phyloP scores from a whole-genome alignment of 1,284 basidiomycete genomes.

The Ceratobasidium sp. region DNA sequence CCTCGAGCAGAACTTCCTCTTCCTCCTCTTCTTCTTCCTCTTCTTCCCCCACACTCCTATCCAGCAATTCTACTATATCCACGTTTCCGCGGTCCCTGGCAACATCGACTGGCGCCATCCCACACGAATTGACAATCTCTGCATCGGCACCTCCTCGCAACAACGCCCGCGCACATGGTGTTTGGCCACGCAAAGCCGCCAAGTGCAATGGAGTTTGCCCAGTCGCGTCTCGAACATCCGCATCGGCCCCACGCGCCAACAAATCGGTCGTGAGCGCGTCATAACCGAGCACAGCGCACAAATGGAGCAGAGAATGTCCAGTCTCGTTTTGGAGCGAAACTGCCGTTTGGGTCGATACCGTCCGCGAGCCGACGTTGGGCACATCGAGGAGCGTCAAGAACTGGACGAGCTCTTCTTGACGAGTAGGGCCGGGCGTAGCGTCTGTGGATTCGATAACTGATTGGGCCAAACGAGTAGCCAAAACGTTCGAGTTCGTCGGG shows the following conservation, averaged over 20 bases:
- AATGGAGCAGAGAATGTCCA: constrained; percentile 86
- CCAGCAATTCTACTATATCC: constrained; percentile 53
- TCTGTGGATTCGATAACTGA: constrained; percentile 16
- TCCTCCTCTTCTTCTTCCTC: constrained; percentile 47
- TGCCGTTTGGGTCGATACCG: constrained; percentile 31
- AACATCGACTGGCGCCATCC: constrained; percentile 82
- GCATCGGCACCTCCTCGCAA: constrained; percentile 80
- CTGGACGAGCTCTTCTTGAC: constrained; percentile 43
- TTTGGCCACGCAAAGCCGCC: constrained; percentile 74
- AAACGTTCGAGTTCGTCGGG: constrained; percentile 14
- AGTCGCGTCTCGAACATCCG: constrained; percentile 87
- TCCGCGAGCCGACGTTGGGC: constrained; percentile 32
- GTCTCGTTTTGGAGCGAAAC: constrained; percentile 51
- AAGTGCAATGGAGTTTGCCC: constrained; percentile 92
- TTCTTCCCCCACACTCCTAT: constrained; percentile 53
- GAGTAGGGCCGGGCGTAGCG: constrained; percentile 12
- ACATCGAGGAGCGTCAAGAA: constrained; percentile 42
- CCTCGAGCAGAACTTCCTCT: constrained; percentile 51
- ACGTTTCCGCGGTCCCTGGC: constrained; percentile 63
- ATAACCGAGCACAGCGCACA: constrained; percentile 85
- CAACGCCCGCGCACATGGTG: constrained; percentile 71
- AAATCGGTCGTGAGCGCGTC: constrained; percentile 75
- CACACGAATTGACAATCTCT: constrained; percentile 77
- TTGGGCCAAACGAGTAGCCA: constrained; percentile 25
- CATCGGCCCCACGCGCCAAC: constrained; percentile 73